Percentiles rank a stretch among this genome's conserved stretches.
Conservation (phyloP, 1,284 basidiomycete genomes). For the Rugosomyces carneus region DNA sequence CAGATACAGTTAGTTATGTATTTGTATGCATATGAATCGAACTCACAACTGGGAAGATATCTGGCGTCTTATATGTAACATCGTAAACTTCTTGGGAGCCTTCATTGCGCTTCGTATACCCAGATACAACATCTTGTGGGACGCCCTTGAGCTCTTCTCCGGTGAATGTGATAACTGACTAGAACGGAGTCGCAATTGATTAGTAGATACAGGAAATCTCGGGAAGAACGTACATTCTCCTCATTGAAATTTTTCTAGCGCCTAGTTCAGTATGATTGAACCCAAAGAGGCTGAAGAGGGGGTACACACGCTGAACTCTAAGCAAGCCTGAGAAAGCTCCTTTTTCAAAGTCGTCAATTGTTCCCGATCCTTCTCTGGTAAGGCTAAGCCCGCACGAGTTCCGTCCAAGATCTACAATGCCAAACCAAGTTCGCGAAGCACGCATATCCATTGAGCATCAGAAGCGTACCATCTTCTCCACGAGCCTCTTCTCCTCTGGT, state of each 20-base stretch:
- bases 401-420: conserved; percentile 55
- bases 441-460: neutral
- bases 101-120: conserved; percentile 60
- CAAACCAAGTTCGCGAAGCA: neutral
- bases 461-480: conserved; percentile 58
- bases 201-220: neutral
- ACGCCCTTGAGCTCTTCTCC: conserved; percentile 73
- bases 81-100: conserved; percentile 55
- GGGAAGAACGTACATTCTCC: conserved; percentile 51
- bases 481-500: conserved; percentile 62
- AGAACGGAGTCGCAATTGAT: conserved; percentile 2
- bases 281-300: neutral
- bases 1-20: conserved; percentile 1
- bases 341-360: conserved; percentile 57
- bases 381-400: conserved; percentile 66
- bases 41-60: conserved; percentile 72
- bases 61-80: conserved; percentile 58
- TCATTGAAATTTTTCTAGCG: conserved; percentile 80
- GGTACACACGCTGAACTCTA: conserved; percentile 63
- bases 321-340: conserved; percentile 61
- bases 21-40: neutral
- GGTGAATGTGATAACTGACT: conserved; percentile 63
- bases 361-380: conserved; percentile 57
- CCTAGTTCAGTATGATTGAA: conserved; percentile 10
- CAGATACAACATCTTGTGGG: conserved; percentile 69